Evolutionary conservation across 768 basidiomycete genomes (phyloP), one percentile per base, ranked within the genome.

Genomic region (Panellus pusillus): DNA sequence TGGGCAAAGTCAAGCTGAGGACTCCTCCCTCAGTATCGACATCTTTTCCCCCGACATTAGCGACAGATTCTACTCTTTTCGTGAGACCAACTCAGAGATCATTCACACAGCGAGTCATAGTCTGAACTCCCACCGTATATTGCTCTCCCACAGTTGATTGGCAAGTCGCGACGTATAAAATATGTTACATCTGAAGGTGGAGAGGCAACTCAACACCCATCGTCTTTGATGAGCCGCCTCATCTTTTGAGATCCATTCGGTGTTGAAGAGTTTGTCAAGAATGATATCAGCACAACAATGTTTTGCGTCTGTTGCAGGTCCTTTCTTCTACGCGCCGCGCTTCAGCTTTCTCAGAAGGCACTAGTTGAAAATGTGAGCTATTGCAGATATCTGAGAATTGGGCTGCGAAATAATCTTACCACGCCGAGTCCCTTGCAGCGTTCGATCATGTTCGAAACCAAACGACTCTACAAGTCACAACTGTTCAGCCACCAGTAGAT

Each of bases 91-190:
- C 6, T 47, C n/a, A 42, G 41, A n/a, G 32, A 35, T 35, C 17
- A n/a, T 50, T 55, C 48, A 5, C 54, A 55, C 49, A 29, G 29
- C 48, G 54, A 55, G 47, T 55, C 48, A 45, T 19, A 44, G 12
- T 44, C 20, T 19, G 6, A 45, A 40, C 36, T 55, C 54, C 48
- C 54, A 55, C 54, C 27, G 9, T 45, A 45, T 44, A 50, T 55
- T 49, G 17, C 18, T 14, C 36, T 55, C 47, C 20, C 54, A 55
- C 44, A 43, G 42, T 27, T 27, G 42, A 27, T 31, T 20, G 5
- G 8, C 17, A 43, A 31, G 28, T 28, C 42, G 40, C 40, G 38
- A 17, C 9, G 42, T 49, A 54, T 49, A 49, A 39, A 32, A 28
- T n/a, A n/a, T n/a, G n/a, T n/a, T n/a, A n/a, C n/a, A n/a, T 31